A percentile compares a stretch with the other conserved stretches of the same genome.
These are phyloP conservation scores for Pyricularia grisea DNA, from an alignment of 2,329 filamentous ascomycete species.

Conservation along the genomic window DNA sequence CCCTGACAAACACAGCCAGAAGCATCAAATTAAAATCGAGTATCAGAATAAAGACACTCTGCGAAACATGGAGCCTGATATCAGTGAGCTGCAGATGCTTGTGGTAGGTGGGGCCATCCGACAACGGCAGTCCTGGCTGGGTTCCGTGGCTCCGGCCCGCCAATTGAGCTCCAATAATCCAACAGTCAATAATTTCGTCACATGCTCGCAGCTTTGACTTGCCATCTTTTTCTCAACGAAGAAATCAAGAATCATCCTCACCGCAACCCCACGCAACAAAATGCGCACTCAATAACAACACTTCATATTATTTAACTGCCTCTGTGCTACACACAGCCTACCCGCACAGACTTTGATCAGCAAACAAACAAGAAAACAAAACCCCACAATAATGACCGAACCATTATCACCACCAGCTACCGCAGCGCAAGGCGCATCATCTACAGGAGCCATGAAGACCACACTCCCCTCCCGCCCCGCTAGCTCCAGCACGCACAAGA, in stretches of 20 bases:
- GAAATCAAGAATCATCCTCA: not conserved
- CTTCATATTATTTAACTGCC: not conserved
- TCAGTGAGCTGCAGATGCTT: not conserved
- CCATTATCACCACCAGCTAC: not conserved
- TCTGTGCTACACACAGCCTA: not conserved
- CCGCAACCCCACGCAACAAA: not conserved
- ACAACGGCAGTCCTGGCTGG: not conserved
- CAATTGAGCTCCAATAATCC: not conserved
- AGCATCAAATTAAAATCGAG: not conserved
- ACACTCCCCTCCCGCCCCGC: constrained; percentile 16
- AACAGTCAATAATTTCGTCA: not conserved
- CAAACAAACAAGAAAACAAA: not conserved
- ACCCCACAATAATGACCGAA: not conserved
- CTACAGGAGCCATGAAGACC: not conserved
- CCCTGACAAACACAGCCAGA: too few species aligned
- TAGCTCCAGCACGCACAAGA: constrained; percentile 9
- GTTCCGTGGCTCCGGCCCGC: not conserved
- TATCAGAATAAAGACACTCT: too few species aligned
- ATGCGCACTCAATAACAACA: not conserved
- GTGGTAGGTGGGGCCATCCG: not conserved
- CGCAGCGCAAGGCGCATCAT: not conserved
- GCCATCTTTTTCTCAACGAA: too few species aligned
- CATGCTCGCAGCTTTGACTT: not conserved
- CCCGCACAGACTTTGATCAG: not conserved
- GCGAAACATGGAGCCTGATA: not conserved